Evolutionary conservation across 495 filamentous ascomycete species (phyloP).

Genomic region (Oidiodendron maius): DNA sequence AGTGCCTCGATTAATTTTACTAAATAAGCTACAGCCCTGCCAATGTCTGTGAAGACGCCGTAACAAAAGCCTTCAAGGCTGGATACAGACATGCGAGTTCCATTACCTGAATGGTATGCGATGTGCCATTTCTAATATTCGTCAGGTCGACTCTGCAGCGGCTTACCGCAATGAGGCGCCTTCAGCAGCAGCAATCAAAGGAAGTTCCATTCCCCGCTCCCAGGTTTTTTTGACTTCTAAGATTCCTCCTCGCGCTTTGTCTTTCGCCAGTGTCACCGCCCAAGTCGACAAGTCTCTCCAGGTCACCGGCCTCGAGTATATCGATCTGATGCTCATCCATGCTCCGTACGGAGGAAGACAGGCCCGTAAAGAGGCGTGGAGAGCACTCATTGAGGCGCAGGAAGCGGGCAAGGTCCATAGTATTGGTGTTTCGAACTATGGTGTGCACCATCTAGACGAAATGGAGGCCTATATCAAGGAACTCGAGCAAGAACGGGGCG

Average conservation of each 20-base stretch:
- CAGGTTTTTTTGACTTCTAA: conserved; percentile 74
- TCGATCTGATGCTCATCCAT: conserved; percentile 61
- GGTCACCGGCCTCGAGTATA: conserved; percentile 49
- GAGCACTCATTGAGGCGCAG: conserved; percentile 55
- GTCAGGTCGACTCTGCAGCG: conserved; percentile 65
- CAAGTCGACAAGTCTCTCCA: conserved; percentile 45
- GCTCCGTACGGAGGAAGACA: conserved; percentile 54
- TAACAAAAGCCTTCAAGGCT: conserved; percentile 55
- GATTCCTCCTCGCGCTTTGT: conserved; percentile 39
- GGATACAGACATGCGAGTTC: conserved; percentile 66
- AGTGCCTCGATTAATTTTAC: conserved; percentile 9
- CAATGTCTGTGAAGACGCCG: conserved; percentile 38
- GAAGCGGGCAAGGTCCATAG: conserved; percentile 56
- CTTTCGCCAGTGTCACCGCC: conserved; percentile 44
- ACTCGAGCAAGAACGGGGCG: conserved; percentile 48
- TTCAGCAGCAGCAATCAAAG: conserved; percentile 55
- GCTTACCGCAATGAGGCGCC: conserved; percentile 65
- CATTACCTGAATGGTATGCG: neutral
- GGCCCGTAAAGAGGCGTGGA: conserved; percentile 56
- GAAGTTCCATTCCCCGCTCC: conserved; percentile 51
- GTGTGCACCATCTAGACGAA: conserved; percentile 63
- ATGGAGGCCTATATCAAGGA: conserved; percentile 70
- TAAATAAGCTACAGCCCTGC: conserved; percentile 6
- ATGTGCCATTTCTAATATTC: conserved; percentile 2
- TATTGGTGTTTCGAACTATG: conserved; percentile 66